phyloP scores from a whole-genome alignment of 2,329 filamentous ascomycete genomes.

The Pseudocercospora eumusae region DNA sequence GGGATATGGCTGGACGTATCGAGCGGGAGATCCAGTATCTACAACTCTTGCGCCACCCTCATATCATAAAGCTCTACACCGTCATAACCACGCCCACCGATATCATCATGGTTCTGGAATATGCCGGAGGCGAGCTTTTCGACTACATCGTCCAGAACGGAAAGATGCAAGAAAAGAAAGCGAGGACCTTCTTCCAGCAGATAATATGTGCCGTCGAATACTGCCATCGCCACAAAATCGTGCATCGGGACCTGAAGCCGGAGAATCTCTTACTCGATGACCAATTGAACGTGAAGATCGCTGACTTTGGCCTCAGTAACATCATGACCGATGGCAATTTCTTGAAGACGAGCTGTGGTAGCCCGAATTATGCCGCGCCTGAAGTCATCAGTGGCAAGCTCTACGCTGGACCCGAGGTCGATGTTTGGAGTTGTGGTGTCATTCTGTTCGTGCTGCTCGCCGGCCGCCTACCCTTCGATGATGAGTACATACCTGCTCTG shows the following conservation, averaged over 20 bases:
- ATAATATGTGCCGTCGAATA: conserved; percentile 99
- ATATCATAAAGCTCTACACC: conserved; percentile 98
- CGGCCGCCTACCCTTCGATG: conserved; percentile 83
- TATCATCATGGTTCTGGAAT: conserved; percentile 99
- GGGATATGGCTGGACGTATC: conserved; percentile 96
- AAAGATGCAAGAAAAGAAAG: conserved; percentile 84
- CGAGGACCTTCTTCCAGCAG: conserved; percentile 98
- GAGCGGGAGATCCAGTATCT: conserved; percentile 98
- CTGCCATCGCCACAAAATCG: conserved; percentile 97
- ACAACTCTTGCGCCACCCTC: conserved; percentile 89
- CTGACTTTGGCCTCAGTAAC: conserved; percentile 96
- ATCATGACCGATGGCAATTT: conserved; percentile 99
- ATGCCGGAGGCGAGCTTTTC: conserved; percentile 93
- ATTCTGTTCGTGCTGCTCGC: conserved; percentile 67
- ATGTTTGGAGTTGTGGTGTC: conserved; percentile 87
- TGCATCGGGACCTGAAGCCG: conserved; percentile 94
- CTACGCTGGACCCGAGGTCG: conserved; percentile 95
- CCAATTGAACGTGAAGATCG: conserved; percentile 97
- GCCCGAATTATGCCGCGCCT: conserved; percentile 95
- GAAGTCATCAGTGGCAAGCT: conserved; percentile 98
- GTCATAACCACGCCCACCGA: conserved; percentile 93
- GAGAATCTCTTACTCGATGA: conserved; percentile 95
- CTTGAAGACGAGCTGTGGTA: conserved; percentile 96
- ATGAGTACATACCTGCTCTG: conserved; percentile 94
- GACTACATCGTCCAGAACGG: conserved; percentile 97